Conservation (phyloP, 164 flowering plant species). For the Umbellularia californica region DNA sequence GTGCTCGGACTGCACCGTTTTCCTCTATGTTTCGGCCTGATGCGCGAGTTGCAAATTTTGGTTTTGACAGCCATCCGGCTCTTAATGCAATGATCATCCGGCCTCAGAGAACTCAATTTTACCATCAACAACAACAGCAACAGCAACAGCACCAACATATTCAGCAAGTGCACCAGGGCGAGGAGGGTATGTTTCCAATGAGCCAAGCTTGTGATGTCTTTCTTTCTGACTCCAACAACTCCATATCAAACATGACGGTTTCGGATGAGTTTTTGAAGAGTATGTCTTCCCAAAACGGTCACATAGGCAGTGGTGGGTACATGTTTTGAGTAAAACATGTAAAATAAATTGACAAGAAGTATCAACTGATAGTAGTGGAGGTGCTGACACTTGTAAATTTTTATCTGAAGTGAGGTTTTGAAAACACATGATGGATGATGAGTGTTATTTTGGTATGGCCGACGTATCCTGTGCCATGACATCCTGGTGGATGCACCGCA, state of each 20-base stretch:
- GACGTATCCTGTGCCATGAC: neutral
- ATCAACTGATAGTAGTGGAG: neutral
- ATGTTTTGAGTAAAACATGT: neutral
- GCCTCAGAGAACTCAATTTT: neutral
- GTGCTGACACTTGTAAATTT: neutral
- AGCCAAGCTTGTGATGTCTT: conserved; percentile 1
- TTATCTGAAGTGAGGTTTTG: neutral
- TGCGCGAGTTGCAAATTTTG: conserved; percentile 18
- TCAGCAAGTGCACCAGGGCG: conserved; percentile 1
- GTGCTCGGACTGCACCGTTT: conserved; percentile 38
- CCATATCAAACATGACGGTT: conserved; percentile 7
- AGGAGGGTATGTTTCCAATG: conserved; percentile 3
- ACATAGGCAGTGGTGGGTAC: conserved; percentile 2
- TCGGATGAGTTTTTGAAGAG: conserved; percentile 8
- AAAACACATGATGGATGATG: neutral
- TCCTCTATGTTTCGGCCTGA: neutral
- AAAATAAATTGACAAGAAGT: neutral
- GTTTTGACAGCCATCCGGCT: conserved; percentile 6
- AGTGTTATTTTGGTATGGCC: neutral
- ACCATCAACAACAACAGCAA: conserved; percentile 3
- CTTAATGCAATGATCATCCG: neutral
- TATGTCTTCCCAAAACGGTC: neutral
- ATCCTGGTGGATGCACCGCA: no score
- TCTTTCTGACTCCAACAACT: neutral
- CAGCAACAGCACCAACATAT: neutral